A percentile compares a stretch with the other conserved stretches of the same genome.
phyloP scores from a whole-genome alignment of 768 basidiomycete genomes.

The Trametes cinnabarina region DNA sequence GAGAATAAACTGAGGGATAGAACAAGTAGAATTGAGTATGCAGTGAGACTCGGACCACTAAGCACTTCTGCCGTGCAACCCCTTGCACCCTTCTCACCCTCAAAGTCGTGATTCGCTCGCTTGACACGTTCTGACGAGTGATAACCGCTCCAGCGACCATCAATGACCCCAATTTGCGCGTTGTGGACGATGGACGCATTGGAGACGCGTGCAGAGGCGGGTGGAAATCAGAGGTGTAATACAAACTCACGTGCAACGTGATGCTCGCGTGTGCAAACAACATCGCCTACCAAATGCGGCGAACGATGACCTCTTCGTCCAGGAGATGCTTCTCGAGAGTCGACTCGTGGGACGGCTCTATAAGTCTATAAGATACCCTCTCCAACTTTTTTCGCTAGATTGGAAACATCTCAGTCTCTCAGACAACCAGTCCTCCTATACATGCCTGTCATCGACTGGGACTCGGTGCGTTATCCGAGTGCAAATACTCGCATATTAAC shows the following conservation, averaged over 20 bases:
- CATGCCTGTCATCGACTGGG: constrained; percentile 10
- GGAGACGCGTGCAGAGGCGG: background rate
- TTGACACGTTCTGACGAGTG: too few species aligned
- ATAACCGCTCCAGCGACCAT: too few species aligned
- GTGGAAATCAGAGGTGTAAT: constrained; percentile 2
- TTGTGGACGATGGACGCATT: constrained; percentile 1
- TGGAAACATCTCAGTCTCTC: background rate
- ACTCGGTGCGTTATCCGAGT: constrained; percentile 11
- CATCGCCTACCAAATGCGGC: background rate
- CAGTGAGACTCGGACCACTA: too few species aligned
- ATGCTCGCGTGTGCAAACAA: constrained; percentile 18
- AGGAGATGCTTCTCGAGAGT: background rate
- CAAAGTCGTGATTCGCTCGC: too few species aligned
- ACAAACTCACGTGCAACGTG: constrained; percentile 18
- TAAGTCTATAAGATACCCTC: constrained; percentile 4
- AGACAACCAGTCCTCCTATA: background rate
- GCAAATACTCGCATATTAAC: background rate
- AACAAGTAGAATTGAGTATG: too few species aligned
- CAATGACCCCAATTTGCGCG: background rate
- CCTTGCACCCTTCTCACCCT: too few species aligned
- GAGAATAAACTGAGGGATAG: too few species aligned
- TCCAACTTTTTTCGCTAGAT: background rate
- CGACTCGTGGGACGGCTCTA: constrained; percentile 2
- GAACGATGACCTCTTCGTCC: background rate
- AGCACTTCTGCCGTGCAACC: too few species aligned